phyloP scores from a whole-genome alignment of 2,329 filamentous ascomycete genomes.

The Aspergillus ruber region DNA sequence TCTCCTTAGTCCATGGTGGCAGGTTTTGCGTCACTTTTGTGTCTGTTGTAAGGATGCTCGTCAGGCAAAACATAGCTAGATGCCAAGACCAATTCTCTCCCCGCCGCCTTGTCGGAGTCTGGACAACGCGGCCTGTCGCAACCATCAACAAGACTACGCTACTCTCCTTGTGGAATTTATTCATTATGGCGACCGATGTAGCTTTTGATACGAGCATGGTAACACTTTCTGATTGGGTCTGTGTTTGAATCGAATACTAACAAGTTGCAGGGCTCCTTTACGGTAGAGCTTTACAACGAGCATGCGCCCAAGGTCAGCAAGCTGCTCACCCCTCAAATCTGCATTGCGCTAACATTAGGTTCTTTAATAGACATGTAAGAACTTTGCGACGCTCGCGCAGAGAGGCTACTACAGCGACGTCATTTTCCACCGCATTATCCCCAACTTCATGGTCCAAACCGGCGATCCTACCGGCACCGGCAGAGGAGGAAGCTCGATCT shows the following conservation, averaged over 20 bases:
- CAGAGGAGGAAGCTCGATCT: slow-evolving; percentile 80
- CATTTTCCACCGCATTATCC: slow-evolving; percentile 90
- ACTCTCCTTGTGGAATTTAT: not conserved
- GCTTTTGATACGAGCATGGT: slow-evolving; percentile 82
- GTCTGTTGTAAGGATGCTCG: not conserved
- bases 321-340: not conserved
- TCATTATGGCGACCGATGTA: slow-evolving; percentile 67
- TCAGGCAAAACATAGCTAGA: not conserved
- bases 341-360: slow-evolving; percentile 10
- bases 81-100: slow-evolving; percentile 17
- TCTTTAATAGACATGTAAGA: slow-evolving; percentile 61
- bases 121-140: not conserved
- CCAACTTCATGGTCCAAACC: slow-evolving; percentile 93
- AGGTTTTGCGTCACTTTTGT: not conserved
- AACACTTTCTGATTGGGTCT: slow-evolving; percentile 12
- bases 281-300: slow-evolving; percentile 78
- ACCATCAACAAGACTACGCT: not conserved
- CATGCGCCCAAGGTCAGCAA: slow-evolving; percentile 66
- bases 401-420: slow-evolving; percentile 83
- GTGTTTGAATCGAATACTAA: slow-evolving; percentile 9
- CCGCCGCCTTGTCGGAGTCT: slow-evolving; percentile 6
- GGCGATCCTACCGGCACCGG: slow-evolving; percentile 93
- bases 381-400: slow-evolving; percentile 73
- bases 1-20: slow-evolving; percentile 6
- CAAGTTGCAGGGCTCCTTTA: slow-evolving; percentile 63